These are phyloP conservation scores for Candida insectorum DNA, from an alignment of 805 yeast genomes.

Conservation along the genomic window DNA sequence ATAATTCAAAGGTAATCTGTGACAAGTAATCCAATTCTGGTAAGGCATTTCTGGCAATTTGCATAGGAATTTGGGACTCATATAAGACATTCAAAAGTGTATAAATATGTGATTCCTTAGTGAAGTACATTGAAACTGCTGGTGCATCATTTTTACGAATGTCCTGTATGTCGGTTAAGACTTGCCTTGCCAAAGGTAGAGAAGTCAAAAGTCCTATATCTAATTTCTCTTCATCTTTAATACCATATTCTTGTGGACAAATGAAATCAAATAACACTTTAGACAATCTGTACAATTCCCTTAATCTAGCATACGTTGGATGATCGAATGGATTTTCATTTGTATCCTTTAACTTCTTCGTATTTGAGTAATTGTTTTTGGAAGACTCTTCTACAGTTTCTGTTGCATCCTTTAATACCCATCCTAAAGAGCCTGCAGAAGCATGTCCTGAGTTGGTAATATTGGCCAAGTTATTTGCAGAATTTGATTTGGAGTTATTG, in stretches of 20 bases:
- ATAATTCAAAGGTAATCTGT: slow-evolving; percentile 89
- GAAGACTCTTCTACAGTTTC: slow-evolving; percentile 16
- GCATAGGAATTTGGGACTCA: slow-evolving; percentile 92
- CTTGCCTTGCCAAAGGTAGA: slow-evolving; percentile 87
- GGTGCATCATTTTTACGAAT: slow-evolving; percentile 80
- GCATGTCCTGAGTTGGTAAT: slow-evolving; percentile 20
- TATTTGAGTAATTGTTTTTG: slow-evolving; percentile 14
- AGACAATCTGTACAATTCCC: slow-evolving; percentile 86
- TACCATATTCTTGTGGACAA: slow-evolving; percentile 98
- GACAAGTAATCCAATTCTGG: slow-evolving; percentile 96
- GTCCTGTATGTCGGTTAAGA: slow-evolving; percentile 71
- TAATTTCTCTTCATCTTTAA: slow-evolving; percentile 88
- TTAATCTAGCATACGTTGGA: slow-evolving; percentile 69
- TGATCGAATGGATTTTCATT: slow-evolving; percentile 59
- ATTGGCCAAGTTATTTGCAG: slow-evolving; percentile 19
- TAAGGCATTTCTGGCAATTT: slow-evolving; percentile 88
- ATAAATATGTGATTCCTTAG: slow-evolving; percentile 96
- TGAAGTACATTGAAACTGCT: slow-evolving; percentile 84
- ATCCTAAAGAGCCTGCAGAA: slow-evolving; percentile 67
- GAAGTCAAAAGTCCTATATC: slow-evolving; percentile 95
- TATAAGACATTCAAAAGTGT: slow-evolving; percentile 86
- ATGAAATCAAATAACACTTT: slow-evolving; percentile 95
- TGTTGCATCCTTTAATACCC: slow-evolving; percentile 56
- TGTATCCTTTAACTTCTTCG: slow-evolving; percentile 14
- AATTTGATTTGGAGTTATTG: slow-evolving; percentile 19